Conservation (phyloP, 2,329 filamentous ascomycete species). For the Penicillium rolfsii region DNA sequence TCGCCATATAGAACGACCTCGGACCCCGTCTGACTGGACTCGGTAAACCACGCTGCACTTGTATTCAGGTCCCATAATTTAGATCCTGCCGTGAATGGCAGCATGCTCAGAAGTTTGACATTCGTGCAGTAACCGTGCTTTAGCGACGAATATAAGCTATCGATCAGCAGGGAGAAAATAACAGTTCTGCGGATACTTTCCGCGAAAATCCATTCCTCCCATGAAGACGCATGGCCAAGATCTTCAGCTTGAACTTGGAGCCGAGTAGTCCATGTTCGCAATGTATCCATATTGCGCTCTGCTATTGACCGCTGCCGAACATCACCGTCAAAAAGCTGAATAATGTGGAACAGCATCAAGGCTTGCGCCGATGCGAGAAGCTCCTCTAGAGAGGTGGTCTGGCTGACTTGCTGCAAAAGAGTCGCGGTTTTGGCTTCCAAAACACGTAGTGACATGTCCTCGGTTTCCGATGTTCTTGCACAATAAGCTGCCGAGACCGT, state of each 20-base stretch:
- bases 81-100: constrained; percentile 8
- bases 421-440: constrained; percentile 8
- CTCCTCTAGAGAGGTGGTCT: background rate
- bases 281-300: constrained; percentile 12
- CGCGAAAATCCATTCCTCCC: constrained; percentile 19
- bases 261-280: constrained; percentile 10
- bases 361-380: constrained; percentile 12
- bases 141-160: constrained; percentile 11
- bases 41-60: constrained; percentile 6
- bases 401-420: background rate
- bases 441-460: constrained; percentile 17
- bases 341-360: constrained; percentile 11
- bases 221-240: background rate
- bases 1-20: constrained; percentile 16
- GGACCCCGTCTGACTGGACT: background rate
- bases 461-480: constrained; percentile 11
- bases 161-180: constrained; percentile 13
- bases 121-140: constrained; percentile 9
- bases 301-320: constrained; percentile 17
- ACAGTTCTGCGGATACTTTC: constrained; percentile 23
- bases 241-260: constrained; percentile 11
- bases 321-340: constrained; percentile 23
- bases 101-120: constrained; percentile 8
- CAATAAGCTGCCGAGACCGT: constrained; percentile 15
- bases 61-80: constrained; percentile 9